Evolutionary conservation across 164 flowering plant species (phyloP).

Genomic region (Paratinospora sagittata): DNA sequence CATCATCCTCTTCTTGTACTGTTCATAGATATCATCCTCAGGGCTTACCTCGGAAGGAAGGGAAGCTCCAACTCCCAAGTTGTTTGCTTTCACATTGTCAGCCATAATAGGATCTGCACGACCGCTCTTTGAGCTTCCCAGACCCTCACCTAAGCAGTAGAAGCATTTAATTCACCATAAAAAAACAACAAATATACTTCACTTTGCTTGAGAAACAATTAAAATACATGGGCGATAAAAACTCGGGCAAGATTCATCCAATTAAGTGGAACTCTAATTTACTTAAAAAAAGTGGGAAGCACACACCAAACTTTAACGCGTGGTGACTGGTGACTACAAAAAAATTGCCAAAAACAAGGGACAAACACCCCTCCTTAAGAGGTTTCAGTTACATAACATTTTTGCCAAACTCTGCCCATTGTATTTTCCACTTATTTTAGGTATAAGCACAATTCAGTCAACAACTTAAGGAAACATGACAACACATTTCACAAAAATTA

Average conservation of each 20-base stretch:
- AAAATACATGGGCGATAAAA: not conserved
- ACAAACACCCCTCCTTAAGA: too few species aligned
- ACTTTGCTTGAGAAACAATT: not conserved
- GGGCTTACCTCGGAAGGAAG: conserved; percentile 83
- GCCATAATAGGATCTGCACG: conserved; percentile 87
- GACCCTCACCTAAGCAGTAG: conserved; percentile 77
- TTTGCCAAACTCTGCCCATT: too few species aligned
- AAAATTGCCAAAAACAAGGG: too few species aligned
- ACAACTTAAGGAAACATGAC: too few species aligned
- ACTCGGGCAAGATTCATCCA: not conserved
- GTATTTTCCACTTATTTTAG: too few species aligned
- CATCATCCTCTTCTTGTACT: conserved; percentile 99
- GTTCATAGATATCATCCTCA: conserved; percentile 97
- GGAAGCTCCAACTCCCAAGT: conserved; percentile 91
- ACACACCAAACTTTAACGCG: too few species aligned
- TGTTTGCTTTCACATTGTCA: conserved; percentile 68
- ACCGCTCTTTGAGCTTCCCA: conserved; percentile 84
- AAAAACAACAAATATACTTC: not conserved
- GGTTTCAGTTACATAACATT: too few species aligned
- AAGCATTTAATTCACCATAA: not conserved
- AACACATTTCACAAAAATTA: too few species aligned
- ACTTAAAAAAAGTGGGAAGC: not conserved
- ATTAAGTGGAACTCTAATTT: not conserved
- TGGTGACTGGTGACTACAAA: too few species aligned
- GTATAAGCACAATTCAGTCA: too few species aligned